Conservation (phyloP, 2,329 filamentous ascomycete genomes). For the Phyllosticta capitalensis region DNA sequence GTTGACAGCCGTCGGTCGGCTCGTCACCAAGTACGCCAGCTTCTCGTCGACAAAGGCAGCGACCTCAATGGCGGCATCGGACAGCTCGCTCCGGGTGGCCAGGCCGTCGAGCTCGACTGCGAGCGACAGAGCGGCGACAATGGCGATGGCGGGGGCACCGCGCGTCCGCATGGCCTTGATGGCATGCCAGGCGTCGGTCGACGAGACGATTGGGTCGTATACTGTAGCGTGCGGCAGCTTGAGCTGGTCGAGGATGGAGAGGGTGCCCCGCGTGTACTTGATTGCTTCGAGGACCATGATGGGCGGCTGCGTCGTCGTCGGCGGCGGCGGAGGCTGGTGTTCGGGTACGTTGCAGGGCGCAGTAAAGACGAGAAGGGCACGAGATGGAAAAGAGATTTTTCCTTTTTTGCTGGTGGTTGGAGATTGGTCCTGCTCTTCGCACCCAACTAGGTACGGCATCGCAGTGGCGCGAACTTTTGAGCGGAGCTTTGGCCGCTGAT, state of each 20-base stretch:
- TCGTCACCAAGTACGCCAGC: conserved; percentile 78
- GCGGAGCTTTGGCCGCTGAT: not conserved
- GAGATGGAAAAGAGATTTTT: not conserved
- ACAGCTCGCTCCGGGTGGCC: conserved; percentile 25
- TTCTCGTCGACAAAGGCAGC: conserved; percentile 60
- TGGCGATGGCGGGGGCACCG: conserved; percentile 89
- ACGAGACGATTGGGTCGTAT: conserved; percentile 62
- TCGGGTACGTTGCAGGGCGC: not conserved
- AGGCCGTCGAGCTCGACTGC: conserved; percentile 70
- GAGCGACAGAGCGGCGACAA: conserved; percentile 84
- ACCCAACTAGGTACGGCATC: not conserved
- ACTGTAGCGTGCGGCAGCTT: conserved; percentile 69
- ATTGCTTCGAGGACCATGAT: conserved; percentile 61
- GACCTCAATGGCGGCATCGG: conserved; percentile 51
- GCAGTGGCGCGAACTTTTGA: not conserved
- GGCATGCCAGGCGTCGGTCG: conserved; percentile 69
- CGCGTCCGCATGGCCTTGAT: conserved; percentile 73
- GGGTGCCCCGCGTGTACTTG: conserved; percentile 60
- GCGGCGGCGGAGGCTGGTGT: not conserved
- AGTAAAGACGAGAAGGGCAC: not conserved
- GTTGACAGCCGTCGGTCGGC: conserved; percentile 90
- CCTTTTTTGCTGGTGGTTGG: not conserved
- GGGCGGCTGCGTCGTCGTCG: not conserved
- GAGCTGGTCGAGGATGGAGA: conserved; percentile 77
- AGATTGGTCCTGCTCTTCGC: not conserved